These are phyloP conservation scores for Arthrinium puccinioides DNA, from an alignment of 2,329 filamentous ascomycete genomes.

Conservation along the genomic window DNA sequence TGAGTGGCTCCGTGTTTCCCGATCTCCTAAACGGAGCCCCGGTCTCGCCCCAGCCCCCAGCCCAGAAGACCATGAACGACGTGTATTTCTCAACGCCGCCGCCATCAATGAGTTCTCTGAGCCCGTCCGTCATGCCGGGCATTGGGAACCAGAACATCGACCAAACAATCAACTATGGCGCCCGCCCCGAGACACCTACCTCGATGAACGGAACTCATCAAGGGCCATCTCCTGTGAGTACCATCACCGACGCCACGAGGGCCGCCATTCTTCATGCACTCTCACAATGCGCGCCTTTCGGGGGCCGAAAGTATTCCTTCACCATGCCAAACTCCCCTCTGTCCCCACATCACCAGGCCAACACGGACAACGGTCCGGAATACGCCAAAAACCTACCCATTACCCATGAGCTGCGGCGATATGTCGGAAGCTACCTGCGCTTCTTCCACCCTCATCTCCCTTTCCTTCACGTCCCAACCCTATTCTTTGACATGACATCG, in stretches of 20 bases:
- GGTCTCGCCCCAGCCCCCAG: slow-evolving; percentile 68
- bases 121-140: slow-evolving; percentile 63
- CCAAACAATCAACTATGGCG: slow-evolving; percentile 56
- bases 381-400: slow-evolving; percentile 61
- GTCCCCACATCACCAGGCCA: slow-evolving; percentile 42
- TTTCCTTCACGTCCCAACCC: slow-evolving; percentile 86
- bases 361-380: slow-evolving; percentile 40
- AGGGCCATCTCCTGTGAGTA: slow-evolving; percentile 38
- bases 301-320: slow-evolving; percentile 58
- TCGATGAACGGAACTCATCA: slow-evolving; percentile 4
- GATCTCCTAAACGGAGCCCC: slow-evolving; percentile 67
- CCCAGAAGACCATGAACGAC: slow-evolving; percentile 66
- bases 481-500: slow-evolving; percentile 78
- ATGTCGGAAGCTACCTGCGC: slow-evolving; percentile 80
- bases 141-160: slow-evolving; percentile 54
- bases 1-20: slow-evolving; percentile 66
- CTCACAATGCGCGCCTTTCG: slow-evolving; percentile 48
- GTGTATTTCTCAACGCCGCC: slow-evolving; percentile 74
- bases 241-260: slow-evolving; percentile 59
- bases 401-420: slow-evolving; percentile 81
- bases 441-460: slow-evolving; percentile 93
- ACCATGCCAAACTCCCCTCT: slow-evolving; percentile 47
- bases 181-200: slow-evolving; percentile 54
- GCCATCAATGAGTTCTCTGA: slow-evolving; percentile 65
- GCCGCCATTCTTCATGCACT: slow-evolving; percentile 53